These are phyloP conservation scores for Chytriomyces sp. DNA, from an alignment of 192 early-diverging fungal genomes.

Conservation along the genomic window DNA sequence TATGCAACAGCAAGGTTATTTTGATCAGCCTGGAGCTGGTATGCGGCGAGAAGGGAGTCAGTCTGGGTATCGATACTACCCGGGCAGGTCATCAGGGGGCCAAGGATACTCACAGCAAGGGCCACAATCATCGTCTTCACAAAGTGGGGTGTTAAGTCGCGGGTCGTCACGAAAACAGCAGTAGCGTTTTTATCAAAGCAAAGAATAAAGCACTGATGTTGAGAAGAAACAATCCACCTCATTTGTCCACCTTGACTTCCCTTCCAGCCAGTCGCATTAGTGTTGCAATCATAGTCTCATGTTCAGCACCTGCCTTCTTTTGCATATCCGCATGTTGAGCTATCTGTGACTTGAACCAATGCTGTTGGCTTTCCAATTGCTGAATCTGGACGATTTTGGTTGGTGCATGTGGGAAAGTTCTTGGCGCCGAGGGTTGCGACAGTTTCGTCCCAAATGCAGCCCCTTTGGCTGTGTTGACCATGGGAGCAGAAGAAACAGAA, in stretches of 20 bases:
- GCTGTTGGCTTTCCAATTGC: conserved; percentile 19
- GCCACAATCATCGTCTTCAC: no score
- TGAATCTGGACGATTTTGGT: background rate
- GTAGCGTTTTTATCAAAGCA: background rate
- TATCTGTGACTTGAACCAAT: conserved; percentile 16
- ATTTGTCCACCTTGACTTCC: background rate
- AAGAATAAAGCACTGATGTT: no score
- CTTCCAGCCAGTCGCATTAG: conserved; percentile 11
- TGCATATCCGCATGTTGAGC: background rate
- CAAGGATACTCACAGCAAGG: background rate
- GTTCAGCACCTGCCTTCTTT: background rate
- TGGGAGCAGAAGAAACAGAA: background rate
- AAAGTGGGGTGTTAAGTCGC: no score
- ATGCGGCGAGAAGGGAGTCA: background rate
- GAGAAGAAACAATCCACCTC: no score
- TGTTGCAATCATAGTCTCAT: conserved; percentile 3
- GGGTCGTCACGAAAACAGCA: background rate
- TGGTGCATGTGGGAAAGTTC: background rate
- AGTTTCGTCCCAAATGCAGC: background rate
- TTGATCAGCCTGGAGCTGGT: background rate
- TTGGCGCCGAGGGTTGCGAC: background rate
- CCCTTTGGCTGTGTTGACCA: background rate
- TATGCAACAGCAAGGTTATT: background rate
- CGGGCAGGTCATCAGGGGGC: no score
- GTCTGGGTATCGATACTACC: background rate